Percentiles rank a stretch among this genome's conserved stretches.
Conservation (phyloP, 352 stramenopile species). For the Blastocystis sp. region DNA sequence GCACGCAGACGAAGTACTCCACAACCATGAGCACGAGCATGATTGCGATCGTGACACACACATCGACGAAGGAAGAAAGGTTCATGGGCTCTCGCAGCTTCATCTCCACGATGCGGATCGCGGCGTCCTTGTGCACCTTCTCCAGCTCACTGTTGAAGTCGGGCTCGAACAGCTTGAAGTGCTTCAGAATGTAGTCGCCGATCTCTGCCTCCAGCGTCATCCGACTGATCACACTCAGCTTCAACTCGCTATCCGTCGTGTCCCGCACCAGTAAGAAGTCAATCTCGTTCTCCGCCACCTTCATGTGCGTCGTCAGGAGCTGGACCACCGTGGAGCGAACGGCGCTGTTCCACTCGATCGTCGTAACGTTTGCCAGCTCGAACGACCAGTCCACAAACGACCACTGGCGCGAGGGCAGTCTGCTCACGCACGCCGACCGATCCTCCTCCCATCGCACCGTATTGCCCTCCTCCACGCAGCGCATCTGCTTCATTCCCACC, state of each 20-base stretch:
- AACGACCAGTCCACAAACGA: slow-evolving; percentile 12
- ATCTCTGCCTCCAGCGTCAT: background rate
- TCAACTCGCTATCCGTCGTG: background rate
- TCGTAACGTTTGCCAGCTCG: background rate
- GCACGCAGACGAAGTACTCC: background rate
- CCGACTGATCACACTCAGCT: background rate
- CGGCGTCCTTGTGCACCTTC: background rate
- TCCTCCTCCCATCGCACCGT: background rate
- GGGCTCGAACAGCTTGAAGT: background rate
- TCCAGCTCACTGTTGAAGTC: background rate
- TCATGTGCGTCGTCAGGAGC: background rate
- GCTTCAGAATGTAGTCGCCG: background rate
- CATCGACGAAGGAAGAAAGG: background rate
- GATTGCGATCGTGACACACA: background rate
- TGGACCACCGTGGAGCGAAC: background rate
- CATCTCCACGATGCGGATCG: background rate
- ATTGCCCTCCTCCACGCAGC: background rate
- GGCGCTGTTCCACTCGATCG: background rate
- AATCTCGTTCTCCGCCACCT: background rate
- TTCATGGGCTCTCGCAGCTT: background rate
- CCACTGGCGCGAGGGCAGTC: background rate
- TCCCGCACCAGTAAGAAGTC: background rate
- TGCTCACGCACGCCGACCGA: background rate
- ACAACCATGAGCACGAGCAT: background rate
- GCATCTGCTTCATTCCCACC: background rate